These are phyloP conservation scores for Pythium myriotylum DNA, from an alignment of 352 stramenopile genomes.

Conservation along the genomic window DNA sequence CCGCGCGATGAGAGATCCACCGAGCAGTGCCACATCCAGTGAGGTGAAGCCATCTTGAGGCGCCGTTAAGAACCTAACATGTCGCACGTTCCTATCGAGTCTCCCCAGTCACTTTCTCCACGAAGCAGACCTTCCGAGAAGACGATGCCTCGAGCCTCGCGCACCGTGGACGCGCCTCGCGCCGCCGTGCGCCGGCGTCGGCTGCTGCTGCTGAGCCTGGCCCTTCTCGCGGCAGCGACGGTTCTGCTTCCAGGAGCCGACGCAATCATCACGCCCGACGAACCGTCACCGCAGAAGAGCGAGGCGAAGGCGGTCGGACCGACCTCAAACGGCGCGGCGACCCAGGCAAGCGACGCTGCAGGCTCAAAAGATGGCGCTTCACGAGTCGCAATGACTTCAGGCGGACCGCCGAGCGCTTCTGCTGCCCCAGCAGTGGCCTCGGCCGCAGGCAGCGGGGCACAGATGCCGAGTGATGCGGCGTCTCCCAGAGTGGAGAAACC, in stretches of 20 bases:
- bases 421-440: background rate
- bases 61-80: too few relatives aligned
- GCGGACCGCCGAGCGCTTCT: background rate
- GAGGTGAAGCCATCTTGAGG: slow-evolving; percentile 7
- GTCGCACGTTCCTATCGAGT: background rate
- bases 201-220: slow-evolving; percentile 4
- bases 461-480: background rate
- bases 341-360: background rate
- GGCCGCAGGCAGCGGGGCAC: slow-evolving; percentile 1
- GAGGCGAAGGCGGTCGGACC: background rate
- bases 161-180: too few relatives aligned
- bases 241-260: background rate
- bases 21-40: slow-evolving; percentile 21
- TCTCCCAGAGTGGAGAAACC: too few relatives aligned
- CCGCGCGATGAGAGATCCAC: background rate
- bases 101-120: background rate
- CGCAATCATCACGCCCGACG: slow-evolving; percentile 37
- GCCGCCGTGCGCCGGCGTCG: background rate
- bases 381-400: background rate
- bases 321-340: background rate
- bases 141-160: too few relatives aligned
- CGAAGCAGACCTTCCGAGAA: background rate
- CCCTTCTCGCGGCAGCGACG: background rate
- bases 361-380: background rate
- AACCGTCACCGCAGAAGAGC: slow-evolving; percentile 6